These are phyloP conservation scores for Coemansia sp. DNA, from an alignment of 192 early-diverging fungal species.

Conservation along the genomic window DNA sequence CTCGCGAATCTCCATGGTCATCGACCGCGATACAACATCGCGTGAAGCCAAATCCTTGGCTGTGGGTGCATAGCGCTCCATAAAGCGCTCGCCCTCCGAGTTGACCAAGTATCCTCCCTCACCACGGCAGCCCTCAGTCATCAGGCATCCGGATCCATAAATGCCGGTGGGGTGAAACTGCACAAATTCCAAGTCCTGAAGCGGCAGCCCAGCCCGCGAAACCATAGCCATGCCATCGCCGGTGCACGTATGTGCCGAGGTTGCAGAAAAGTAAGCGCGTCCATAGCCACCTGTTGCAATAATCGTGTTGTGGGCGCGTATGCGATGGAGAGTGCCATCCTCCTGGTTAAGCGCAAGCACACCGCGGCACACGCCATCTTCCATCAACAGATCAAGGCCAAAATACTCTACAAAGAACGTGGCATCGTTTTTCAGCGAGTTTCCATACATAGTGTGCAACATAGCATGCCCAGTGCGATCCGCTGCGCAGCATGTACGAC, in stretches of 20 bases:
- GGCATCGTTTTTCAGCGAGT: conserved; percentile 92
- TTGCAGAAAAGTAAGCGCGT: conserved; percentile 97
- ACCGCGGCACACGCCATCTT: conserved; percentile 95
- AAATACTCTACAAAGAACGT: conserved; percentile 99
- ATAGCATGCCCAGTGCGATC: conserved; percentile 98
- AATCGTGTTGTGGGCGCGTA: conserved; percentile 96
- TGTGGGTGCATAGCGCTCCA: conserved; percentile 98
- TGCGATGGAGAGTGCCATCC: conserved; percentile 97
- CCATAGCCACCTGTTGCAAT: conserved; percentile 99
- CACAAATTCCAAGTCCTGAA: conserved; percentile 98
- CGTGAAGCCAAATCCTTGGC: conserved; percentile 98
- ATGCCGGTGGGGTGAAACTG: conserved; percentile 99
- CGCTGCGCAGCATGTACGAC: conserved; percentile 96
- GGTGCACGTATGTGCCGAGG: conserved; percentile 97
- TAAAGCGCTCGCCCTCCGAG: conserved; percentile 95
- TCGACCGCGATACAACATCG: conserved; percentile 97
- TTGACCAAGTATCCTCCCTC: conserved; percentile 98
- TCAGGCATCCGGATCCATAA: conserved; percentile 96
- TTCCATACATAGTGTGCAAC: conserved; percentile 96
- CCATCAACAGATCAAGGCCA: conserved; percentile 98
- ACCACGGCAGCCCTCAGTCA: conserved; percentile 95
- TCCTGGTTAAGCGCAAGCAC: conserved; percentile 96
- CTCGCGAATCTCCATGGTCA: conserved; percentile 97
- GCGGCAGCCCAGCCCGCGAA: conserved; percentile 89
- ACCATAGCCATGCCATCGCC: conserved; percentile 99